phyloP scores from a whole-genome alignment of 495 filamentous ascomycete genomes.

The Xylaria flabelliformis region DNA sequence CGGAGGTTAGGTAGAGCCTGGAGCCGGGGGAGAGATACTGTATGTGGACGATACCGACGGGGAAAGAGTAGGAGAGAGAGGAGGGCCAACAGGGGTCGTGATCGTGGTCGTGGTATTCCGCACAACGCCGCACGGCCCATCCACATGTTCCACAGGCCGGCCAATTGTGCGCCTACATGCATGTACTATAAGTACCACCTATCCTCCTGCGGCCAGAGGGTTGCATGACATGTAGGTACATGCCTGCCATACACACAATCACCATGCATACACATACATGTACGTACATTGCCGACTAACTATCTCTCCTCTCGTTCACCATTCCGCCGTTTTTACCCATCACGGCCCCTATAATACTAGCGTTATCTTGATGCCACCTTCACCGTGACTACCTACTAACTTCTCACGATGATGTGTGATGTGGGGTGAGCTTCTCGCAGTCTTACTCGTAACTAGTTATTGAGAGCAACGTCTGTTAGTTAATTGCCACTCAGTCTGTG shows the following conservation, averaged over 20 bases:
- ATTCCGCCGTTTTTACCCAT: constrained; percentile 15
- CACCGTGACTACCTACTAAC: background rate
- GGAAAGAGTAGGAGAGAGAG: constrained; percentile 9
- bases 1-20: constrained; percentile 1
- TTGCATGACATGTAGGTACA: constrained; percentile 28
- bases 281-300: constrained; percentile 7
- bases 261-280: constrained; percentile 22
- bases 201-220: constrained; percentile 23
- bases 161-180: constrained; percentile 26
- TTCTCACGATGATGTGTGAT: constrained; percentile 2
- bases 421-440: constrained; percentile 8
- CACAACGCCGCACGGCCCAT: constrained; percentile 25
- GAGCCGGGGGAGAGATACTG: constrained; percentile 12
- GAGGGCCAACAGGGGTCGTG: background rate
- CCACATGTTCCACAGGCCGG: constrained; percentile 25
- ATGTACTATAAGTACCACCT: constrained; percentile 13
- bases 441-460: constrained; percentile 4
- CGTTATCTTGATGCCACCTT: background rate
- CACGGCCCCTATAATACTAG: background rate
- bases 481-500: background rate
- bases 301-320: constrained; percentile 14
- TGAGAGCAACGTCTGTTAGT: background rate
- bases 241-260: constrained; percentile 23
- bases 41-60: constrained; percentile 3
- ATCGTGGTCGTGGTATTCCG: constrained; percentile 15